A percentile compares a stretch with the other conserved stretches of the same genome.
Conservation (phyloP, 2,329 filamentous ascomycete genomes). For the Hymenoscyphus linearis region DNA sequence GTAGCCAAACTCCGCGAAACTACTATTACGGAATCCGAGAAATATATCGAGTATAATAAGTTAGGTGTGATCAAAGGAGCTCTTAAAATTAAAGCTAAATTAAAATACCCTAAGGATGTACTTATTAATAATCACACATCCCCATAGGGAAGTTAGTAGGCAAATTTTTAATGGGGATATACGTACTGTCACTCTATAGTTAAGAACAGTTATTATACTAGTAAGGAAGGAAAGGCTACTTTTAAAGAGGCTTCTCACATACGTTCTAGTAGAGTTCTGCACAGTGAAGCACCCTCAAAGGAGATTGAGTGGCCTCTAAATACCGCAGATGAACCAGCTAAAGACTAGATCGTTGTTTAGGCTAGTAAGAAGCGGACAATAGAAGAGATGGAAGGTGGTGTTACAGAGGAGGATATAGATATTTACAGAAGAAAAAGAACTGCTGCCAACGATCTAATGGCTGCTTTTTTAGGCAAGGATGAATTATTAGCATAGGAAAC, state of each 20-base stretch:
- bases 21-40: conserved; percentile 73
- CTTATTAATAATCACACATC: conserved; percentile 85
- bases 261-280: conserved; percentile 39
- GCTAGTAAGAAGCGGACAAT: conserved; percentile 64
- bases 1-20: conserved; percentile 60
- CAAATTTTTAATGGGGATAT: conserved; percentile 92
- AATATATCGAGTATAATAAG: conserved; percentile 92
- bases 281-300: conserved; percentile 29
- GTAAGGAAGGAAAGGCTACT: conserved; percentile 76
- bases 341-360: conserved; percentile 18
- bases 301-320: conserved; percentile 25
- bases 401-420: conserved; percentile 81
- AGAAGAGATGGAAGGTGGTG: conserved; percentile 71
- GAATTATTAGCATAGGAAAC: conserved; percentile 47
- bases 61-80: conserved; percentile 84
- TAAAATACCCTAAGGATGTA: conserved; percentile 88
- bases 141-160: conserved; percentile 98
- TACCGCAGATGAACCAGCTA: conserved; percentile 27
- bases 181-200: conserved; percentile 88
- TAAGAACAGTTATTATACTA: conserved; percentile 97
- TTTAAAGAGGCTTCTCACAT: conserved; percentile 70
- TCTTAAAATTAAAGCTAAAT: conserved; percentile 69
- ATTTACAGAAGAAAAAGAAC: conserved; percentile 73
- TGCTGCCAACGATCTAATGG: conserved; percentile 81
- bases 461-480: conserved; percentile 69